Percentiles rank a stretch among this genome's conserved stretches.
These are phyloP conservation scores for Phytopythium boreale DNA, from an alignment of 352 stramenopile genomes.

Conservation along the genomic window DNA sequence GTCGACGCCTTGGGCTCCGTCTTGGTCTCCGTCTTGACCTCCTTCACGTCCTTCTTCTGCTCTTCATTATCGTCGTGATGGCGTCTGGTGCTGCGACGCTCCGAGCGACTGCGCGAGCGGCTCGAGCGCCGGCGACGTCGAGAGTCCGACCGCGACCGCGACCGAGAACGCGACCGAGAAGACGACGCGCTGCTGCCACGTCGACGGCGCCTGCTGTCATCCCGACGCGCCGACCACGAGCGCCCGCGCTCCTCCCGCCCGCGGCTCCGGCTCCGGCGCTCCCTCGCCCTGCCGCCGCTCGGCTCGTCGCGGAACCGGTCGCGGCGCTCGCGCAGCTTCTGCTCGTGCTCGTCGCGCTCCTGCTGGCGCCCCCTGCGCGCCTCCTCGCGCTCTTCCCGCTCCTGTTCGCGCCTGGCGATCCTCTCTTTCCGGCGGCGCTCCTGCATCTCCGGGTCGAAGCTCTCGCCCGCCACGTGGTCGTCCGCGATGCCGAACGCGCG, in stretches of 20 bases:
- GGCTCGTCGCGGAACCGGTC: conserved; percentile 8
- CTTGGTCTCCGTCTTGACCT: no score
- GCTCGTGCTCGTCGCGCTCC: conserved; percentile 34
- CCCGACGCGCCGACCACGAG: neutral
- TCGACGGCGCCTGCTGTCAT: neutral
- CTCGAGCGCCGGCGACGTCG: conserved; percentile 14
- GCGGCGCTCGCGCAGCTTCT: conserved; percentile 30
- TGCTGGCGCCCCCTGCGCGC: conserved; percentile 28
- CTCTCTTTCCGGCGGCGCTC: conserved; percentile 57
- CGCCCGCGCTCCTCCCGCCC: neutral
- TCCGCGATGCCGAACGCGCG: conserved; percentile 66
- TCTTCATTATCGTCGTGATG: conserved; percentile 4
- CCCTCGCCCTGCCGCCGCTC: conserved; percentile 7
- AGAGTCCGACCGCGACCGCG: conserved; percentile 16
- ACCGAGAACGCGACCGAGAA: neutral
- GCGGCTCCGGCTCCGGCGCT: conserved; percentile 7
- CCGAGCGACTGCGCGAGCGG: conserved; percentile 20
- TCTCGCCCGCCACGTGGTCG: conserved; percentile 72
- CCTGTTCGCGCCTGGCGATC: conserved; percentile 33
- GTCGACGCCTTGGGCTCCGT: neutral
- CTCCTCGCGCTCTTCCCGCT: conserved; percentile 49
- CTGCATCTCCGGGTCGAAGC: conserved; percentile 75
- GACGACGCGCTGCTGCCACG: conserved; percentile 3
- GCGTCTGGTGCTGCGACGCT: conserved; percentile 10
- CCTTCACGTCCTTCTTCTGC: conserved; percentile 4